phyloP scores from a whole-genome alignment of 805 yeast species.

The Candida sakaeoensis region DNA sequence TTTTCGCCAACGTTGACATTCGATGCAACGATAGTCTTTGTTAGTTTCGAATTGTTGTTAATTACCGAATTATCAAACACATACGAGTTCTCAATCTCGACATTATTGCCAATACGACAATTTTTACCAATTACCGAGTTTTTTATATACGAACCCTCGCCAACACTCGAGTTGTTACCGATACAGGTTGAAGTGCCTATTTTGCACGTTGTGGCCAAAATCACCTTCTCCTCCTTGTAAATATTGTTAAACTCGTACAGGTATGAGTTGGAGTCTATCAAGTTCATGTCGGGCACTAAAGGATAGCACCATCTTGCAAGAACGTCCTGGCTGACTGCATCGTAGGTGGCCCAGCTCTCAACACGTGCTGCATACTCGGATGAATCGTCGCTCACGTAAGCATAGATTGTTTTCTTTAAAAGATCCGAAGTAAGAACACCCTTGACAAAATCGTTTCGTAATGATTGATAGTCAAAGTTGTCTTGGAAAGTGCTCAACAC shows the following conservation, averaged over 20 bases:
- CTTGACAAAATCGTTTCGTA: conserved; percentile 82
- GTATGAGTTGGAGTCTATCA: conserved; percentile 67
- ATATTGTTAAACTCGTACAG: conserved; percentile 79
- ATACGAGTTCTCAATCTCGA: conserved; percentile 66
- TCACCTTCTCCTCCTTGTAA: conserved; percentile 85
- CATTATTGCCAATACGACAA: conserved; percentile 80
- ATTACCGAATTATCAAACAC: conserved; percentile 82
- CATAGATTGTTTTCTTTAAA: conserved; percentile 84
- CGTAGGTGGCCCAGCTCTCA: conserved; percentile 92
- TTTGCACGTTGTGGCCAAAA: conserved; percentile 88
- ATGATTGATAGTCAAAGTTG: conserved; percentile 87
- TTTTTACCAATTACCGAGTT: conserved; percentile 82
- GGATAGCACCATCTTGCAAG: conserved; percentile 93
- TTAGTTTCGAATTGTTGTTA: conserved; percentile 58
- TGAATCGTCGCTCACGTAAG: conserved; percentile 70
- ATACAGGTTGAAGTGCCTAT: conserved; percentile 78
- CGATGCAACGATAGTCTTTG: conserved; percentile 69
- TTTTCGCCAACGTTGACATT: conserved; percentile 51
- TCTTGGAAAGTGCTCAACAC: conserved; percentile 96
- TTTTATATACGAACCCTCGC: conserved; percentile 63
- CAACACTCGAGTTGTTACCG: conserved; percentile 73
- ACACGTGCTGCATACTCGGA: conserved; percentile 88
- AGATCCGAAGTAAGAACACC: conserved; percentile 90
- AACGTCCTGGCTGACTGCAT: conserved; percentile 85
- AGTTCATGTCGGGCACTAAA: conserved; percentile 79